phyloP scores from a whole-genome alignment of 257 asterid species.

The Parsonsia alboflavescens region DNA sequence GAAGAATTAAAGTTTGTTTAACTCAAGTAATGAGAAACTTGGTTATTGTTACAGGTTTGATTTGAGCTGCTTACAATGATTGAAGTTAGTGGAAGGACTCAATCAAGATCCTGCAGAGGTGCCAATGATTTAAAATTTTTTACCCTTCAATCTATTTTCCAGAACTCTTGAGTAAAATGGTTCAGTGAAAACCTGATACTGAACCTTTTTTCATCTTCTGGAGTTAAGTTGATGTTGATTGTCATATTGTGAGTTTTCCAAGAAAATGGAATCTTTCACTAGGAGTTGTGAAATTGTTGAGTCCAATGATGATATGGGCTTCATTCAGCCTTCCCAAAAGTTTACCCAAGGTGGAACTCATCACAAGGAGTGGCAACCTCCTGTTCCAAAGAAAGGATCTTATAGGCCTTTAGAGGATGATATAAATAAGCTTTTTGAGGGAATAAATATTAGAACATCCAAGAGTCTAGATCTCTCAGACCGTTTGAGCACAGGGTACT shows the following conservation, averaged over 20 bases:
- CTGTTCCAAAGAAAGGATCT: slow-evolving; percentile 32
- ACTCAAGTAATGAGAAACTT: slow-evolving; percentile 5
- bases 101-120: background rate
- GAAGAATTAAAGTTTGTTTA: background rate
- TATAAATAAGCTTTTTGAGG: slow-evolving; percentile 48
- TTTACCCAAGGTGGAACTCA: slow-evolving; percentile 20
- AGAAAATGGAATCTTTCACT: slow-evolving; percentile 54
- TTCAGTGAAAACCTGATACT: background rate
- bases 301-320: slow-evolving; percentile 41
- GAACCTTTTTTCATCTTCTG: background rate
- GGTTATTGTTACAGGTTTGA: slow-evolving; percentile 9
- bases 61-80: background rate
- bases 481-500: slow-evolving; percentile 18
- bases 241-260: slow-evolving; percentile 8
- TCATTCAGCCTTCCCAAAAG: slow-evolving; percentile 20
- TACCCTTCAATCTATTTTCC: background rate
- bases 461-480: slow-evolving; percentile 48
- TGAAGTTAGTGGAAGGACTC: slow-evolving; percentile 1
- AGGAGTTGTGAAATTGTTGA: slow-evolving; percentile 67
- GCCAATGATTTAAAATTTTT: background rate
- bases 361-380: slow-evolving; percentile 35
- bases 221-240: slow-evolving; percentile 11
- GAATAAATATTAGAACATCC: slow-evolving; percentile 35
- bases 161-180: background rate
- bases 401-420: slow-evolving; percentile 33